Base-by-base conservation (phyloP, 2,329 filamentous ascomycete species). In the Monilinia polystroma region DNA sequence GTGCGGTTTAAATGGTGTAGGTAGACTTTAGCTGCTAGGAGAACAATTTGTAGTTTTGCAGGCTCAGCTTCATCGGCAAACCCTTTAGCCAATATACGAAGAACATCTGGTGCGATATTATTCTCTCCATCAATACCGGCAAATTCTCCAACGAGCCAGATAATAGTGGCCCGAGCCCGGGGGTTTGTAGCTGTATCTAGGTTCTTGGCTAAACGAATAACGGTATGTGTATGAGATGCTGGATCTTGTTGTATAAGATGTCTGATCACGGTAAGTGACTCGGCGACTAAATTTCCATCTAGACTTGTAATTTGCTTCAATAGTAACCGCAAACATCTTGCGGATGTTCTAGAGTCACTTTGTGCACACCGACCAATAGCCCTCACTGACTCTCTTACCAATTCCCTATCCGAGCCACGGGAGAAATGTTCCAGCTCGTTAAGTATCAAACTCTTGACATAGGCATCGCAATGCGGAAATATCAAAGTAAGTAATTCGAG, bases 81-180 rank as follows among this genome's bases (percentile, higher is more conserved):
- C 23, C 89, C 90, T 76, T 93, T 94, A 55, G 93, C 85, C 2
- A 99, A 80, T 54, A 98, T 94, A 10, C 95, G 87, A 45, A 98
- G 81, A 8, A 98, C 93, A 74, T 99, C 95, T 0, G 94, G 89
- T 0, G 95, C 95, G 69, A 99, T 94, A 73, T 96, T 96, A 76
- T 95, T 89, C 68, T 93, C 89, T 12, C 89, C 85, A 66, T 92
- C 87, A 3, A 90, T 78, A 0, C 92, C 92, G 0, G 94, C 87
- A 73, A 96, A 98, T 78, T 99, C 95, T 56, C 95, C 95, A 0
- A 98, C 93, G 0, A 99, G 86, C 95, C 95, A 99, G 72, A 99
- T 90, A 70, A 99, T 97, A 60, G 92, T 97, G 3, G 95, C 95
- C 71, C 95, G 85, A 4, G 95, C 95, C 68, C 93, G 90, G 1